These are phyloP conservation scores for Vanderwaltozyma verrucispora DNA, from an alignment of 805 yeast genomes.

Conservation along the genomic window DNA sequence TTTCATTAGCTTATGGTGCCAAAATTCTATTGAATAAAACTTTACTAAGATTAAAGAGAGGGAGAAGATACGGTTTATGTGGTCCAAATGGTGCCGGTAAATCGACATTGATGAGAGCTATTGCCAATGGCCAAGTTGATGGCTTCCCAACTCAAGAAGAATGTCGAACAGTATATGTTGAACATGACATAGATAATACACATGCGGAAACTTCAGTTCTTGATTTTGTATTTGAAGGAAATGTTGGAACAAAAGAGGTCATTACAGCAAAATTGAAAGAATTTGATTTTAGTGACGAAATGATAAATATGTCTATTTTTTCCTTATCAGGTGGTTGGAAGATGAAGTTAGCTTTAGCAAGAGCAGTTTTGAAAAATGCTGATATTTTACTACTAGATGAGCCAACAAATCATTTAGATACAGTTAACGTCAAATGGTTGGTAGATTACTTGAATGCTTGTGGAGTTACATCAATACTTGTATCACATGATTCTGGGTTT, in stretches of 20 bases:
- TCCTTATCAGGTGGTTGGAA: slow-evolving; percentile 99
- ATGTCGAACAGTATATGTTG: slow-evolving; percentile 98
- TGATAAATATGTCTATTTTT: slow-evolving; percentile 88
- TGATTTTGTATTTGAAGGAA: slow-evolving; percentile 74
- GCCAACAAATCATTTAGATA: slow-evolving; percentile 99
- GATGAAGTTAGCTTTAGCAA: slow-evolving; percentile 98
- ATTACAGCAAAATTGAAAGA: slow-evolving; percentile 70
- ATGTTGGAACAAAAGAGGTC: slow-evolving; percentile 64
- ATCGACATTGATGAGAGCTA: slow-evolving; percentile 95
- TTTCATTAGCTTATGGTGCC: slow-evolving; percentile 99
- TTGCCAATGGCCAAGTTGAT: slow-evolving; percentile 97
- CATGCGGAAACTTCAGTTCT: slow-evolving; percentile 92
- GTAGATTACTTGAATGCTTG: slow-evolving; percentile 98
- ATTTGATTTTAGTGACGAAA: slow-evolving; percentile 89
- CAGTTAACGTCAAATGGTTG: slow-evolving; percentile 99
- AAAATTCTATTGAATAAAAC: slow-evolving; percentile 99
- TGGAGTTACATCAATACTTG: slow-evolving; percentile 97
- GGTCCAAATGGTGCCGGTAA: slow-evolving; percentile 99
- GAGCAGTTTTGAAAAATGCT: slow-evolving; percentile 98
- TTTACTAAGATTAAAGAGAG: slow-evolving; percentile 96
- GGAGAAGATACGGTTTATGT: slow-evolving; percentile 98
- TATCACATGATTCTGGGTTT: slow-evolving; percentile 99
- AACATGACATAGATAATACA: slow-evolving; percentile 98
- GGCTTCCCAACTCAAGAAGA: slow-evolving; percentile 99
- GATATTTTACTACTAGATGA: slow-evolving; percentile 96